Evolutionary conservation across 176 grass and related monocot species (phyloP).

Genomic region (Chloris gayana): DNA sequence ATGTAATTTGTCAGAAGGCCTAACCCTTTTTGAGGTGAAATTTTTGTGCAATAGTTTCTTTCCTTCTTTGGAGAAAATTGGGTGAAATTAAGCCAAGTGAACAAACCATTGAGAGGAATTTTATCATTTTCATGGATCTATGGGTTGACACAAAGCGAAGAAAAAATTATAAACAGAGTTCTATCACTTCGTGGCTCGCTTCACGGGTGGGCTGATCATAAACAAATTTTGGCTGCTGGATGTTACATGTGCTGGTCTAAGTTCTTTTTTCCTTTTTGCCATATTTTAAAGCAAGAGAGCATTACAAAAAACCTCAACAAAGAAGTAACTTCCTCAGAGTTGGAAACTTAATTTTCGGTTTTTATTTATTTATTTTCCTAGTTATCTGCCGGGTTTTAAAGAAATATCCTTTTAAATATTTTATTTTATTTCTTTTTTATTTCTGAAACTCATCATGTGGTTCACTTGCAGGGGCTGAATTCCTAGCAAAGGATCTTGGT

Average conservation of each 20-base stretch:
- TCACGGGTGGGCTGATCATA: neutral
- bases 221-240: neutral
- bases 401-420: neutral
- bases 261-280: neutral
- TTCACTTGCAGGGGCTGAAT: slow-evolving; percentile 50
- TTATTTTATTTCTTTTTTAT: neutral
- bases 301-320: neutral
- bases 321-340: neutral
- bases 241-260: neutral
- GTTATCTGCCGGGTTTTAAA: too few relatives aligned
- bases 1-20: too few relatives aligned
- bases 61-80: neutral
- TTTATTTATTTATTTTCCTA: too few relatives aligned
- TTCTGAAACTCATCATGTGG: slow-evolving; percentile 6
- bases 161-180: too few relatives aligned
- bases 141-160: neutral
- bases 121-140: neutral
- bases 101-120: neutral
- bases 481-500: slow-evolving; percentile 57
- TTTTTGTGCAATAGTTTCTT: neutral
- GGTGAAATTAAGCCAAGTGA: neutral
- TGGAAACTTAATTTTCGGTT: neutral
- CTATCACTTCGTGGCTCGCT: neutral
- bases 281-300: neutral
- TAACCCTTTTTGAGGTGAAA: neutral